Evolutionary conservation across 2,329 filamentous ascomycete species (phyloP).

Genomic region (Beauveria australis): DNA sequence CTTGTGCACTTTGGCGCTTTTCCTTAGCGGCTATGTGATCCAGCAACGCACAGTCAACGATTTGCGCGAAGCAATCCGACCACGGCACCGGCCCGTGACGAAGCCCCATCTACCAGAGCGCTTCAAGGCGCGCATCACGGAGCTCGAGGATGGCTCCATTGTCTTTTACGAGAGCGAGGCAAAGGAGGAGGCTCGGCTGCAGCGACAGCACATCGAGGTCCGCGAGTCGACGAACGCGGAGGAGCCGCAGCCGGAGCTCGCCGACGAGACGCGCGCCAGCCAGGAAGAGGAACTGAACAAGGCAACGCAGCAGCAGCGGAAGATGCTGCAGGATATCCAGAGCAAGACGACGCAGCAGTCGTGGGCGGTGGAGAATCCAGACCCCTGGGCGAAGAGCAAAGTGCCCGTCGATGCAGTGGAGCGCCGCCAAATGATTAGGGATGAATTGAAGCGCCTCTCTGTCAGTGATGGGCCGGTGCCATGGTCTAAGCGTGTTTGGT

Average conservation of each 20-base stretch:
- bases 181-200: slow-evolving; percentile 18
- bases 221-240: slow-evolving; percentile 26
- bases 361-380: slow-evolving; percentile 27
- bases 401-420: slow-evolving; percentile 44
- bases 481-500: slow-evolving; percentile 4
- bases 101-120: slow-evolving; percentile 43
- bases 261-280: slow-evolving; percentile 9
- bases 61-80: slow-evolving; percentile 64
- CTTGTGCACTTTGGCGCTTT: slow-evolving; percentile 72
- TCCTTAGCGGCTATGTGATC: slow-evolving; percentile 78
- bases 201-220: slow-evolving; percentile 13
- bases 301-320: slow-evolving; percentile 20
- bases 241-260: slow-evolving; percentile 18
- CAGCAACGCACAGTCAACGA: slow-evolving; percentile 79
- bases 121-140: slow-evolving; percentile 37
- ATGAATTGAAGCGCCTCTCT: slow-evolving; percentile 43
- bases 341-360: slow-evolving; percentile 25
- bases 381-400: slow-evolving; percentile 29
- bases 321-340: slow-evolving; percentile 25
- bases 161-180: slow-evolving; percentile 31
- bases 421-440: slow-evolving; percentile 49
- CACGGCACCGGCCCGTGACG: slow-evolving; percentile 36
- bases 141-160: slow-evolving; percentile 38
- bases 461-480: slow-evolving; percentile 34
- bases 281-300: slow-evolving; percentile 13